A percentile compares a stretch with the other conserved stretches of the same genome.
phyloP scores from a whole-genome alignment of 148 eudicot genomes.

The Polygonum aviculare region DNA sequence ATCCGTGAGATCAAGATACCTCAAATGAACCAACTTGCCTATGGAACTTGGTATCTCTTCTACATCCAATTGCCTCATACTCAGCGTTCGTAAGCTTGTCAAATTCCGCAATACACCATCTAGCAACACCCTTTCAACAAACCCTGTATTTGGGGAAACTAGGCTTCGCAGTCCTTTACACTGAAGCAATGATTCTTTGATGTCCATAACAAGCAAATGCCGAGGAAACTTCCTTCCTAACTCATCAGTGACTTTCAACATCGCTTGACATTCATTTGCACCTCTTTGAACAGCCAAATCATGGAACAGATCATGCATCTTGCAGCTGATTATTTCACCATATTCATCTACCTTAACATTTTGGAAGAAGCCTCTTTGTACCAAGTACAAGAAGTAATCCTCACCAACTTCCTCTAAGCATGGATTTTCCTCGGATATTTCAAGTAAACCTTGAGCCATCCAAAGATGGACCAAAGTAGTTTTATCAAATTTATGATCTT shows the following conservation, averaged over 20 bases:
- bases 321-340: slow-evolving; percentile 7
- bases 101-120: slow-evolving; percentile 3
- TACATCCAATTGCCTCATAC: slow-evolving; percentile 5
- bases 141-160: background rate
- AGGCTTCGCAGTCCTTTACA: background rate
- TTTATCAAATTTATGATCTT: slow-evolving; percentile 13
- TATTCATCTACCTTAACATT: background rate
- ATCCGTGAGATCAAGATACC: slow-evolving; percentile 21
- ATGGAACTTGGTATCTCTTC: slow-evolving; percentile 8
- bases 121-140: background rate
- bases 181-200: background rate
- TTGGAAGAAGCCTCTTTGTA: slow-evolving; percentile 19
- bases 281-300: slow-evolving; percentile 13
- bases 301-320: slow-evolving; percentile 17
- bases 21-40: slow-evolving; percentile 17
- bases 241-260: no score
- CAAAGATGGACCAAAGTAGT: slow-evolving; percentile 12
- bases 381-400: slow-evolving; percentile 11
- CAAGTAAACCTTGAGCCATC: slow-evolving; percentile 18
- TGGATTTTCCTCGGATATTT: background rate
- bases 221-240: background rate
- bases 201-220: background rate
- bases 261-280: no score
- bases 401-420: slow-evolving; percentile 20
- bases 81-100: slow-evolving; percentile 15